These are phyloP conservation scores for Ceratobasidium sp. DNA, from an alignment of 1,284 basidiomycete species.

Conservation along the genomic window DNA sequence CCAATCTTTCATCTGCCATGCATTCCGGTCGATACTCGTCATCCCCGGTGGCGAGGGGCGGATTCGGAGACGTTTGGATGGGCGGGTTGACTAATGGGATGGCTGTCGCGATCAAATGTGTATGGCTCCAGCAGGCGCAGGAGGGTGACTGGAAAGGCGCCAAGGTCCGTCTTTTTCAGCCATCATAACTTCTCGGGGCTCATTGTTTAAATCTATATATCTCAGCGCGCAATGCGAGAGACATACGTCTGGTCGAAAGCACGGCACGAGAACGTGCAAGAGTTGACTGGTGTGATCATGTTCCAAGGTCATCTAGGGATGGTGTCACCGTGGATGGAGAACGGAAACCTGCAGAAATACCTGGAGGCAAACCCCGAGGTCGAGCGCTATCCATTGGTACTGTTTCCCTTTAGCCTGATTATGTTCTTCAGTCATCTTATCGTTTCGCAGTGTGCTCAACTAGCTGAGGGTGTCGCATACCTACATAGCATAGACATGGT, in stretches of 20 bases:
- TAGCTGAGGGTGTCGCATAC: neutral
- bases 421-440: neutral
- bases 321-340: neutral
- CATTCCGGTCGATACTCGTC: neutral
- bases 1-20: neutral
- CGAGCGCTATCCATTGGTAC: neutral
- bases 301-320: neutral
- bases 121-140: neutral
- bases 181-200: neutral
- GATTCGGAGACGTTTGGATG: neutral
- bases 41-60: neutral
- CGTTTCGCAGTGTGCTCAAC: neutral
- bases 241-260: neutral
- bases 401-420: neutral
- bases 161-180: neutral
- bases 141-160: neutral
- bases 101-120: neutral
- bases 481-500: neutral
- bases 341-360: neutral
- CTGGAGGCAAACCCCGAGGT: neutral
- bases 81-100: neutral
- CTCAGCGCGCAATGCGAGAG: neutral
- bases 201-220: neutral
- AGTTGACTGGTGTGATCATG: neutral
- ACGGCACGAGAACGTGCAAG: neutral